phyloP scores from a whole-genome alignment of 2,329 filamentous ascomycete species.

The Lasiodiplodia hormozganensis region DNA sequence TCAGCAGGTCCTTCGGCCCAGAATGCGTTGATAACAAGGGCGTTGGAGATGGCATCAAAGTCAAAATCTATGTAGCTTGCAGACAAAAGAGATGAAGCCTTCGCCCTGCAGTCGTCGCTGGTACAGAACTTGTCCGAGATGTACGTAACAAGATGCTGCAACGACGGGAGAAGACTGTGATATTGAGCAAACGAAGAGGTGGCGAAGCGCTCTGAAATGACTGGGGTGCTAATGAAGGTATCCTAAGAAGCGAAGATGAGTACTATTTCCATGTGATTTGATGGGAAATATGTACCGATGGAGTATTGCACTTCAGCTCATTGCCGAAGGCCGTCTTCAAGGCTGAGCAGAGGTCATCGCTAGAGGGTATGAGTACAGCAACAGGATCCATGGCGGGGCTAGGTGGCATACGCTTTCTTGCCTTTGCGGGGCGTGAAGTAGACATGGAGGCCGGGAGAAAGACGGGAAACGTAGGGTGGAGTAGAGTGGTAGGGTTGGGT shows the following conservation, averaged over 20 bases:
- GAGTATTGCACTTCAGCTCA: slow-evolving; percentile 61
- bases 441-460: slow-evolving; percentile 82
- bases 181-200: slow-evolving; percentile 70
- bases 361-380: slow-evolving; percentile 35
- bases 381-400: too few relatives aligned
- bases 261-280: neutral
- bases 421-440: slow-evolving; percentile 70
- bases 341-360: slow-evolving; percentile 62
- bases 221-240: slow-evolving; percentile 68
- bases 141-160: slow-evolving; percentile 63
- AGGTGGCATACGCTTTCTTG: slow-evolving; percentile 26
- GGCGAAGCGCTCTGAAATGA: slow-evolving; percentile 65
- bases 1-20: slow-evolving; percentile 56
- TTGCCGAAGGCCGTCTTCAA: slow-evolving; percentile 65
- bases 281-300: slow-evolving; percentile 48
- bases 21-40: slow-evolving; percentile 68
- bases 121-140: slow-evolving; percentile 61
- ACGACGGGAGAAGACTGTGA: slow-evolving; percentile 67
- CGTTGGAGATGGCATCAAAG: slow-evolving; percentile 72
- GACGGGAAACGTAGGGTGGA: slow-evolving; percentile 74
- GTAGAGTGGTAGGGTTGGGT: slow-evolving; percentile 63
- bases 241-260: slow-evolving; percentile 46
- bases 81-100: slow-evolving; percentile 54
- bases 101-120: slow-evolving; percentile 56
- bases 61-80: slow-evolving; percentile 78